Percentiles rank a stretch among this genome's conserved stretches.
Evolutionary conservation across 2,329 filamentous ascomycete genomes (phyloP).

Genomic region (Aspergillus sp.): DNA sequence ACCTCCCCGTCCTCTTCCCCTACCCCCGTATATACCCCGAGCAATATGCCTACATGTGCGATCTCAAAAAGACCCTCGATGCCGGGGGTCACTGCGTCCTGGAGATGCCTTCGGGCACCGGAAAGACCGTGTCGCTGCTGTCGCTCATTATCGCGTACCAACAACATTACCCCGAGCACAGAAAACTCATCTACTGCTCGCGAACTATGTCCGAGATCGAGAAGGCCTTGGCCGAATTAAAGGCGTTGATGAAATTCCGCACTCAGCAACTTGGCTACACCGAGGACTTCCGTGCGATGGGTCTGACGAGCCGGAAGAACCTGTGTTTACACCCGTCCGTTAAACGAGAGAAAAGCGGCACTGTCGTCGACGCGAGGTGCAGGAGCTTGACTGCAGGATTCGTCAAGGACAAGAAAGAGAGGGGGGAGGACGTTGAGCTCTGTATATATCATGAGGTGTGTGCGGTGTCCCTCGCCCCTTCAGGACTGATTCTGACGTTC

Average conservation of each 20-base stretch:
- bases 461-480: conserved; percentile 1
- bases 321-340: conserved; percentile 92
- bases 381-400: conserved; percentile 93
- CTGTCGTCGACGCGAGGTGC: conserved; percentile 89
- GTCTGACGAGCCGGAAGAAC: conserved; percentile 93
- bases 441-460: conserved; percentile 89
- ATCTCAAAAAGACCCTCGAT: conserved; percentile 82
- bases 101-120: conserved; percentile 98
- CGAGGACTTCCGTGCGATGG: conserved; percentile 88
- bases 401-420: conserved; percentile 93
- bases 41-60: conserved; percentile 73
- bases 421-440: conserved; percentile 84
- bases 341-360: conserved; percentile 89
- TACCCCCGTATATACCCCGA: conserved; percentile 66
- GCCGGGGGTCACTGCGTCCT: conserved; percentile 89
- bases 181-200: conserved; percentile 97
- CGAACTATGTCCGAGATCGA: conserved; percentile 99
- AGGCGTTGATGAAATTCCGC: conserved; percentile 90
- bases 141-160: conserved; percentile 97
- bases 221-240: conserved; percentile 86
- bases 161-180: conserved; percentile 80
- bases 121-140: conserved; percentile 90
- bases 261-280: conserved; percentile 76
- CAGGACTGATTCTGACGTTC: conserved; percentile 14
- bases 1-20: conserved; percentile 62